phyloP scores from a whole-genome alignment of 2,329 filamentous ascomycete species.

The Pezicula carpinea region DNA sequence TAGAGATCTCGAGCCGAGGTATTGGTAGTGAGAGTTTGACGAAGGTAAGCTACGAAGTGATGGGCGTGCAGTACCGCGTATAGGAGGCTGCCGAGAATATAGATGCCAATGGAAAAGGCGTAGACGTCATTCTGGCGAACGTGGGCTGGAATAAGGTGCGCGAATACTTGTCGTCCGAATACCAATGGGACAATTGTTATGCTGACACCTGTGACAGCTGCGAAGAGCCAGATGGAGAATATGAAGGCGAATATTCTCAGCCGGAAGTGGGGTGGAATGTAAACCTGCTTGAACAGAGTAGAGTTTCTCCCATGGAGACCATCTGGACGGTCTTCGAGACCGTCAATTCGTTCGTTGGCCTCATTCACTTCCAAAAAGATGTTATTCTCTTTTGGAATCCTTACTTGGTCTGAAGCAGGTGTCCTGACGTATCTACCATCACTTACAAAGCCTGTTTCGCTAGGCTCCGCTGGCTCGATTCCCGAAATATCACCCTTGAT shows the following conservation, averaged over 20 bases:
- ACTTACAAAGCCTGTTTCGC: slow-evolving; percentile 48
- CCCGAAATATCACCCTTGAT: slow-evolving; percentile 21
- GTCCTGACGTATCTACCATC: slow-evolving; percentile 84
- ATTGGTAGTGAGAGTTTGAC: slow-evolving; percentile 22
- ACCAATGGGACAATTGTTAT: slow-evolving; percentile 83
- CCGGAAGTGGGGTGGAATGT: slow-evolving; percentile 81
- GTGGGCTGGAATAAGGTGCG: slow-evolving; percentile 63
- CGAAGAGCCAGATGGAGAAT: slow-evolving; percentile 87
- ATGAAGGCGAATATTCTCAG: slow-evolving; percentile 80
- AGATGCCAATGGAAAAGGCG: slow-evolving; percentile 87
- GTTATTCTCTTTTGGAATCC: slow-evolving; percentile 76
- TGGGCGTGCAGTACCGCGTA: slow-evolving; percentile 56
- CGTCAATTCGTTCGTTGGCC: slow-evolving; percentile 60
- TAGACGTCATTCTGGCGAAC: slow-evolving; percentile 90
- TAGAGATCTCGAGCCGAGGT: slow-evolving; percentile 23
- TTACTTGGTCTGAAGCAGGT: slow-evolving; percentile 92
- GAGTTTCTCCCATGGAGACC: slow-evolving; percentile 50
- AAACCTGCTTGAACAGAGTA: slow-evolving; percentile 56
- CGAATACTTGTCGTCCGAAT: slow-evolving; percentile 76
- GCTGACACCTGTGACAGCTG: slow-evolving; percentile 78
- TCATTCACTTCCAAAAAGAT: slow-evolving; percentile 78
- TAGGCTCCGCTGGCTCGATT: slow-evolving; percentile 10
- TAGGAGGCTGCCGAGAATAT: slow-evolving; percentile 64
- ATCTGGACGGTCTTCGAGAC: slow-evolving; percentile 45
- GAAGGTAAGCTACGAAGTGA: slow-evolving; percentile 26